Base-by-base conservation (phyloP, 1,139 yeast species). In the Kodamaea ohmeri region DNA sequence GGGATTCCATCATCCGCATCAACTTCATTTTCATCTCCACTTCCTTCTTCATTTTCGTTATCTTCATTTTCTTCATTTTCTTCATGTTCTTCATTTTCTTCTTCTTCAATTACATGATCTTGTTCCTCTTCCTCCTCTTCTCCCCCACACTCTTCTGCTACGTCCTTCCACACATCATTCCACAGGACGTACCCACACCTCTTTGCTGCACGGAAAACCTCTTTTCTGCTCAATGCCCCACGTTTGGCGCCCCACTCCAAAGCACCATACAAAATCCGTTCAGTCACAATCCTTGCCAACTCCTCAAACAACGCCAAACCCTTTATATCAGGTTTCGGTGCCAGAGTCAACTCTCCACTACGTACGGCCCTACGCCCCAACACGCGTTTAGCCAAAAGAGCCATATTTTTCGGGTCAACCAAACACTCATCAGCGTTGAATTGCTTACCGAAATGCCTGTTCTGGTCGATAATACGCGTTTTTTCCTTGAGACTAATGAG, bases 401-500 rank as follows among this genome's bases (percentile, higher is more conserved):
- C 33, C 25, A 13, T 41, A 18, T 8, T 35, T 28, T 3, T 19
- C 18, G 9, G 22, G 9, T 29, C 36, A 37, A 5, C 31, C 21
- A 28, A 45, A 44, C 20, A 30, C 26, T 6, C 27, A 24, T 37
- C 29, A 34, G 19, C 25, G 16, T 29, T n/a, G 16, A 5, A 33
- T 12, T 25, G 27, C 29, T 30, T 34, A 4, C 33, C 34, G 25
- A 41, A 40, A 32, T 44, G 44, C 8, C 47, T 31, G 3, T 38
- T 32, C 11, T 29, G 36, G 31, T 44, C 63, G 27, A 47, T 51
- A 3, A 38, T 39, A 11, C 46, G 25, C 9, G 42, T 37, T 18
- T 47, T 37, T 24, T 61, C 66, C 28, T 50, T 48, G 18, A 44
- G 36, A 1, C 49, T 39, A 2, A 66, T 49, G 32, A 53, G 47